Conservation (phyloP, 1,139 yeast genomes). For the Candida glucosophila region DNA sequence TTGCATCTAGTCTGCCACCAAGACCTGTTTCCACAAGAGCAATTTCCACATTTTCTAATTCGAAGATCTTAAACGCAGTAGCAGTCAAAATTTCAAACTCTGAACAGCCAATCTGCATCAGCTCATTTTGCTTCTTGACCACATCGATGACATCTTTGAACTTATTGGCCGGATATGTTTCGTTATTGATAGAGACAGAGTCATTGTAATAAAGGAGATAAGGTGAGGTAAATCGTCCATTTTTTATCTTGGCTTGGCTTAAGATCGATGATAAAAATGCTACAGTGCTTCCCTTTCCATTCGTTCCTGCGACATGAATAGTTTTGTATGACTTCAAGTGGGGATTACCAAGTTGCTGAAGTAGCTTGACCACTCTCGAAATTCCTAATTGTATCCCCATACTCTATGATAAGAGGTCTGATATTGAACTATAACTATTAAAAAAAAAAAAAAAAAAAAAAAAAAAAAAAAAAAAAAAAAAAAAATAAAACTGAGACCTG, state of each 20-base stretch:
- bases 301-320: slow-evolving; percentile 86
- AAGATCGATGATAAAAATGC: slow-evolving; percentile 65
- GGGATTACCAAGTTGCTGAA: slow-evolving; percentile 60
- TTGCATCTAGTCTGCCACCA: slow-evolving; percentile 85
- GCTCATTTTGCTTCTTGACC: slow-evolving; percentile 27
- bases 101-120: slow-evolving; percentile 52
- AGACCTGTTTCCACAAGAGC: slow-evolving; percentile 87
- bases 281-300: slow-evolving; percentile 89
- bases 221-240: slow-evolving; percentile 85
- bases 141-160: slow-evolving; percentile 37
- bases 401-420: too few species aligned
- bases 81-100: slow-evolving; percentile 84
- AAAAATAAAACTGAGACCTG: background rate
- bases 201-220: slow-evolving; percentile 70
- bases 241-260: slow-evolving; percentile 35
- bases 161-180: slow-evolving; percentile 37
- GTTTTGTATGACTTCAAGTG: slow-evolving; percentile 48
- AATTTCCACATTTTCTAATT: slow-evolving; percentile 46
- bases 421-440: too few species aligned
- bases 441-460: too few species aligned
- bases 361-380: slow-evolving; percentile 47
- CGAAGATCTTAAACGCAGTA: slow-evolving; percentile 71
- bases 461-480: background rate
- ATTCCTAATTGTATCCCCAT: slow-evolving; percentile 55
- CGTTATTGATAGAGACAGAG: slow-evolving; percentile 59